Evolutionary conservation across 108 stramenopile species (phyloP), one percentile per base, ranked within the genome.

Genomic region (Chaetoceros tenuissimus): DNA sequence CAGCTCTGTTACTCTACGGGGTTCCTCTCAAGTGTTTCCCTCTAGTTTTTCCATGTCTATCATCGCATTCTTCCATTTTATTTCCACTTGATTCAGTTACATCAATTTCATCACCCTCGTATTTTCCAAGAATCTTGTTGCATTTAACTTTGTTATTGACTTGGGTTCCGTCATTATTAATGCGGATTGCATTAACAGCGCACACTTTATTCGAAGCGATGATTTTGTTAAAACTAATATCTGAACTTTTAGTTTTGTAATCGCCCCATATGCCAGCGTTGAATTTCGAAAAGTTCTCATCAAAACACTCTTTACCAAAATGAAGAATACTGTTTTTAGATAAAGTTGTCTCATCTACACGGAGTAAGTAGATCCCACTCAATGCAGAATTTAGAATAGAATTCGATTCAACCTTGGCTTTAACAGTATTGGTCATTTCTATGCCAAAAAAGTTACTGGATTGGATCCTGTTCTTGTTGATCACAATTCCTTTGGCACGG

Each of bases 291-390:
- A n/a, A n/a, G n/a, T n/a, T n/a, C n/a, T n/a, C n/a, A n/a, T n/a
- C n/a, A n/a, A n/a, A n/a, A n/a, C n/a, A n/a, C n/a, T n/a, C n/a
- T 53, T 53, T 20, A 20, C 52, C 52, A 5, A 53, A 53, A 23
- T 53, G 23, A 24, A n/a, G 52, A 20, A 53, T 31, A 1, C 21
- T 28, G 23, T 53, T 53, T 1, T 53, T 19, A 2, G 52, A 2
- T 53, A 53, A 20, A 20, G 24, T 29, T n/a, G 23, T 1, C n/a
- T 22, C 23, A 53, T 53, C 52, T 3, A 24, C 21, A 20, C 52
- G 1, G 2, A 53, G 3, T 3, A 53, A 3, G 24, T 53, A 53
- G 21, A 53, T 29, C 19, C 52, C 52, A 2, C 2, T 29, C 2
- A 29, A 53, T 2, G 21, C 52, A 3, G 24, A 20, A 3, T 3